Evolutionary conservation across 1,284 basidiomycete species (phyloP), one percentile per base, ranked within the genome.

Genomic region (Rhodotorula sp.): DNA sequence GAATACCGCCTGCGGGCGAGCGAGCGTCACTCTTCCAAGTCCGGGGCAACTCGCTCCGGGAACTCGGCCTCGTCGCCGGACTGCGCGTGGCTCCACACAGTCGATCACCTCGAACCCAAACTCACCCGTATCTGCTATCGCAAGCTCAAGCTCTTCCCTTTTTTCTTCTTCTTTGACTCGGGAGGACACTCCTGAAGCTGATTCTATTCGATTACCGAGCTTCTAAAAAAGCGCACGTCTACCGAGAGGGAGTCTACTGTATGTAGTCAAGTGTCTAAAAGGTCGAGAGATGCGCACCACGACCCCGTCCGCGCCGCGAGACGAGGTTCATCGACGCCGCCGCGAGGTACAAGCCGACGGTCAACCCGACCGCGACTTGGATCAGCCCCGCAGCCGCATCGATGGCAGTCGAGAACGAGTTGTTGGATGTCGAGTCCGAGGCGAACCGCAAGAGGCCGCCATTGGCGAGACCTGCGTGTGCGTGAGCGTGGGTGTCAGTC

Each of bases 381-480:
- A 84, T 78, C 43, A 84, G 78, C 71, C 83, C 82, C 60, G 81
- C 78, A 4, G 83, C 83, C 26, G 83, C 82, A 34, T 57, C 59
- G 86, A 31, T 87, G 87, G 81, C 86, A 84, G 83, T 90, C n/a
- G 49, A 38, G 59, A 69, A 66, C 23, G 63, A 60, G 60, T 63
- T 56, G 16, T 49, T 3, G n/a, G 84, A 83, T 18, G 66, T 54
- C 52, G 78, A 75, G 57, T 77, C 73, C 56, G 85, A 84, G 5
- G 87, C 89, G 78, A 90, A 91, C 73, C 86, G 87, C 76, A 94
- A 84, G 26, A 95, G 85, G 47, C 92, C 91, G 57, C 90, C 89
- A 67, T 88, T 90, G 6, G 89, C 88, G 23, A 94, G 85, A 63
- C 66, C 65, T 61, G 54, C 43, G 34, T 3, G 31, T 2, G 21